Evolutionary conservation across 352 stramenopile genomes (phyloP), one percentile per base, ranked within the genome.

Genomic region (Vaucheria bursata): DNA sequence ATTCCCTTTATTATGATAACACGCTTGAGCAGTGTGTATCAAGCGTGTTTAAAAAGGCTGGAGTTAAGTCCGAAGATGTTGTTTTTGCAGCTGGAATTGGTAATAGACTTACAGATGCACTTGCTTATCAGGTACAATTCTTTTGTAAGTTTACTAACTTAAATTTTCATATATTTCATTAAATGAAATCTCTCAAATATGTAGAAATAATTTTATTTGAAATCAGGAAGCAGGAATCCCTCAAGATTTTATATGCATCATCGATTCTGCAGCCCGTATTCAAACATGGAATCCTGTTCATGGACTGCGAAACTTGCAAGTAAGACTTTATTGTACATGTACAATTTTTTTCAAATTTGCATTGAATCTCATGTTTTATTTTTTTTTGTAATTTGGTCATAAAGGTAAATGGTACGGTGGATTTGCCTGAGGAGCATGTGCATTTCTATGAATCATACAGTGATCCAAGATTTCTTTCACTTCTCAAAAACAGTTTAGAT

Each of bases 161-260:
- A n/a, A n/a, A n/a, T n/a, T n/a, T n/a, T n/a, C n/a, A n/a, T n/a
- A n/a, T n/a, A n/a, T n/a, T n/a, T n/a, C n/a, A n/a, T n/a, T n/a
- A n/a, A n/a, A n/a, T n/a, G n/a, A n/a, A n/a, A n/a, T n/a, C n/a
- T n/a, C n/a, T n/a, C n/a, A n/a, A n/a, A n/a, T n/a, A n/a, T n/a
- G n/a, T n/a, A n/a, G n/a, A n/a, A n/a, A n/a, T n/a, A n/a, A n/a
- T n/a, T n/a, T n/a, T n/a, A n/a, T n/a, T n/a, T n/a, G n/a, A 50
- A 12, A 50, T 29, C 65, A 72, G 59, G 77, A 52, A 3, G 77
- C 77, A 18, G 77, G 77, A 3, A 65, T 82, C 1, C 77, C 77
- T 35, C 12, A 73, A 36, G 77, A 82, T 59, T 82, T 82, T 38
- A 82, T 82, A 40, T 82, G 75, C 36, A 79, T 82, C 39, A 82